A percentile compares a stretch with the other conserved stretches of the same genome.
These are phyloP conservation scores for Globisporangium solare DNA, from an alignment of 352 stramenopile species.

Conservation along the genomic window DNA sequence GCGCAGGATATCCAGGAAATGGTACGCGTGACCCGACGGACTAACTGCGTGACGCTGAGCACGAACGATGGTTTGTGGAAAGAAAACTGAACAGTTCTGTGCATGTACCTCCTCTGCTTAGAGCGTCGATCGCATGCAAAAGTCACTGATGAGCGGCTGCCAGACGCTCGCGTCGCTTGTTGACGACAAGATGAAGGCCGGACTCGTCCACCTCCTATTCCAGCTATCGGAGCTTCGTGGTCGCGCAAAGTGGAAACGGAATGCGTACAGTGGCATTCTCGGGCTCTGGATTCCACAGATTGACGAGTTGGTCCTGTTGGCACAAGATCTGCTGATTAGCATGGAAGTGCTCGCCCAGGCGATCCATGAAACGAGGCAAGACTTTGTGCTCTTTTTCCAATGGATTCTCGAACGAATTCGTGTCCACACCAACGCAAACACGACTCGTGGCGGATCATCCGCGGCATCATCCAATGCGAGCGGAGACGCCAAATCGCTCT, in stretches of 20 bases:
- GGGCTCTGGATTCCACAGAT: constrained; percentile 32
- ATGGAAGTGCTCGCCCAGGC: constrained; percentile 38
- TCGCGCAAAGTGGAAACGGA: constrained; percentile 38
- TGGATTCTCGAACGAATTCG: constrained; percentile 63
- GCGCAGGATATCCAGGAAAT: constrained; percentile 81
- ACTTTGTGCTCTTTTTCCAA: constrained; percentile 58
- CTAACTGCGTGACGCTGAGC: neutral
- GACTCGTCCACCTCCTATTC: constrained; percentile 37
- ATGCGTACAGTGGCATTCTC: constrained; percentile 26
- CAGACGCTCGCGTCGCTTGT: constrained; percentile 26
- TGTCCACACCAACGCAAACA: constrained; percentile 43
- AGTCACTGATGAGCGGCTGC: constrained; percentile 39
- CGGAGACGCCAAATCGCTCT: constrained; percentile 30
- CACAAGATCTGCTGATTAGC: constrained; percentile 33
- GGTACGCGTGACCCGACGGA: constrained; percentile 21
- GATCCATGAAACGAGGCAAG: constrained; percentile 49
- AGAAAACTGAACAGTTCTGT: neutral
- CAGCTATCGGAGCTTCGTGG: constrained; percentile 52
- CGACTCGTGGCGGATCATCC: constrained; percentile 3
- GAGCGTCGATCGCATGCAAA: constrained; percentile 60
- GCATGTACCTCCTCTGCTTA: constrained; percentile 10
- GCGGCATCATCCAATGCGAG: neutral
- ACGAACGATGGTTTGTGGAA: too few species aligned
- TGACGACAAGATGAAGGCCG: constrained; percentile 32
- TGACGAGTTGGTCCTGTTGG: constrained; percentile 26